These are phyloP conservation scores for Fusarium chlamydosporum DNA, from an alignment of 2,329 filamentous ascomycete species.

Conservation along the genomic window DNA sequence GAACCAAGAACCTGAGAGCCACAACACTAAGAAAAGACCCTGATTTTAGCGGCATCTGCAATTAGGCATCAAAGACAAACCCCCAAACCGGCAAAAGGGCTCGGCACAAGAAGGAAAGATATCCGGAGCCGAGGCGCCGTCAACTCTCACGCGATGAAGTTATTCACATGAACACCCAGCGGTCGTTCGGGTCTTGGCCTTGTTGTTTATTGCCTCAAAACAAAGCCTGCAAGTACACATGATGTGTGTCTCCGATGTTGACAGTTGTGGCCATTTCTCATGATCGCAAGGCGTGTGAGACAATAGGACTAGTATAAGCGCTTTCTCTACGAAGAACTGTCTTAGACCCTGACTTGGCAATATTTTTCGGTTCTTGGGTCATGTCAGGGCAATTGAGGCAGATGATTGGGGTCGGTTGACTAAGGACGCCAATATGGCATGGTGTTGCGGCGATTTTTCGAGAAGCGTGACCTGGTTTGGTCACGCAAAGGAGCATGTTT, in stretches of 20 bases:
- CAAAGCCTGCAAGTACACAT: constrained; percentile 17
- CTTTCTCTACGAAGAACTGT: constrained; percentile 10
- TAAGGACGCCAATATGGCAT: constrained; percentile 29
- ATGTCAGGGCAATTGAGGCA: constrained; percentile 44
- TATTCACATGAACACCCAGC: constrained; percentile 43
- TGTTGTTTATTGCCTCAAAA: constrained; percentile 28
- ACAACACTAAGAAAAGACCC: constrained; percentile 1
- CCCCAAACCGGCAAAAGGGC: constrained; percentile 8
- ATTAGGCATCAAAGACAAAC: constrained; percentile 12
- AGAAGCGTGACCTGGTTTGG: constrained; percentile 42
- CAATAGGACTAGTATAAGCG: constrained; percentile 6
- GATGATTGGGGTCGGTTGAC: constrained; percentile 49
- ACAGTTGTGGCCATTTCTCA: constrained; percentile 12
- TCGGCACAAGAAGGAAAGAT: constrained; percentile 16
- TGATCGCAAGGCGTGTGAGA: constrained; percentile 38
- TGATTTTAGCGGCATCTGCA: constrained; percentile 19
- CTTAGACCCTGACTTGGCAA: constrained; percentile 35
- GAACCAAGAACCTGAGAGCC: constrained; percentile 2
- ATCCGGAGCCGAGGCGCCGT: constrained; percentile 29
- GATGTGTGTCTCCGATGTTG: constrained; percentile 19
- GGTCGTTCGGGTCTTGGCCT: constrained; percentile 1
- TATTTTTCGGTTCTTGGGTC: constrained; percentile 10
- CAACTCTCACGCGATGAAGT: constrained; percentile 43
- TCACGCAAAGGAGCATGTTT: constrained; percentile 36
- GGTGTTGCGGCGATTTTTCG: constrained; percentile 32